These are phyloP conservation scores for Pythium vanterpoolii DNA, from an alignment of 352 stramenopile species.

Conservation along the genomic window DNA sequence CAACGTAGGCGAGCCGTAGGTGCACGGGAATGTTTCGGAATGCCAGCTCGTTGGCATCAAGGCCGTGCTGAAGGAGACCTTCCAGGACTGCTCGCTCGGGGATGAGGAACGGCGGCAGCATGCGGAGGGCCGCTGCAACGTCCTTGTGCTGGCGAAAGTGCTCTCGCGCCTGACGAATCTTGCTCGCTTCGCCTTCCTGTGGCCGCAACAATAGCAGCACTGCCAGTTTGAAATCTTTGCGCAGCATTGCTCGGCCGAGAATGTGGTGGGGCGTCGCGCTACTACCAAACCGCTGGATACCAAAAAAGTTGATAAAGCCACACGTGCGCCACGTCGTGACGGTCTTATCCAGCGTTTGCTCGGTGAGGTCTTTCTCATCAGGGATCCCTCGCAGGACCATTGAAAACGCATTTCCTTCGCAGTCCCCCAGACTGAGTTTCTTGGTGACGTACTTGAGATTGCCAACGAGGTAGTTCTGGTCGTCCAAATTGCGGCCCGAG, in stretches of 20 bases:
- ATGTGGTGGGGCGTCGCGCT: conserved; percentile 76
- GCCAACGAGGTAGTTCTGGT: conserved; percentile 86
- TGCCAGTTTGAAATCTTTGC: conserved; percentile 92
- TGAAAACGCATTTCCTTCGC: conserved; percentile 92
- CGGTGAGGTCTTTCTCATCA: conserved; percentile 42
- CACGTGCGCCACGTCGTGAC: conserved; percentile 46
- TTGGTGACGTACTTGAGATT: conserved; percentile 89
- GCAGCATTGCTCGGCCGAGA: conserved; percentile 90
- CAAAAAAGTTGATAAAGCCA: conserved; percentile 98
- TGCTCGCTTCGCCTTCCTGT: conserved; percentile 78
- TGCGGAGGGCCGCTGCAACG: conserved; percentile 65
- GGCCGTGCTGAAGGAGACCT: conserved; percentile 65
- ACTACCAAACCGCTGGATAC: conserved; percentile 93
- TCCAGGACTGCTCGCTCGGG: conserved; percentile 72
- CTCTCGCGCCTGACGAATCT: conserved; percentile 71
- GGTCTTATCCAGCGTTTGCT: conserved; percentile 28
- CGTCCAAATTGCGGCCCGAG: conserved; percentile 43
- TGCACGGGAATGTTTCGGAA: conserved; percentile 61
- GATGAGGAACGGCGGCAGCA: conserved; percentile 72
- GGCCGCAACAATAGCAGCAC: conserved; percentile 90
- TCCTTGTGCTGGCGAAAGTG: conserved; percentile 86
- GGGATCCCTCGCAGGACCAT: conserved; percentile 91
- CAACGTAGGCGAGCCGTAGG: conserved; percentile 64
- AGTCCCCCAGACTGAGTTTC: conserved; percentile 84
- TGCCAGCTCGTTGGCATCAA: conserved; percentile 68